phyloP scores from a whole-genome alignment of 108 stramenopile species.

The Cylindrotheca fusiformis region DNA sequence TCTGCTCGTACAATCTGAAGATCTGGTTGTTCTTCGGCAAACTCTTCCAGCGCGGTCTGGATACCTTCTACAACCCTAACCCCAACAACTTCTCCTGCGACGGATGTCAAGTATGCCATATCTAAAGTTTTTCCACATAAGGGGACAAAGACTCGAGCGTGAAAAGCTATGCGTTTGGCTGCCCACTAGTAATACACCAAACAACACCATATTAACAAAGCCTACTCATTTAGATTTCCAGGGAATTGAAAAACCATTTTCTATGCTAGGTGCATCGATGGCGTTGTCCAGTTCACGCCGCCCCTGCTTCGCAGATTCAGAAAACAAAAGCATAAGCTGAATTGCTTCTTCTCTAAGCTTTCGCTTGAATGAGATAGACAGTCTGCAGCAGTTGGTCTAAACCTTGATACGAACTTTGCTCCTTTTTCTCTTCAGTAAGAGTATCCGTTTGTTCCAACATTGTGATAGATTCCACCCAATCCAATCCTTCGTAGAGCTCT shows the following conservation, averaged over 20 bases:
- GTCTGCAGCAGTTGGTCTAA: constrained; percentile 23
- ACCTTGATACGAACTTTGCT: constrained; percentile 39
- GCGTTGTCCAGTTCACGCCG: no score
- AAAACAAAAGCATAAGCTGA: no score
- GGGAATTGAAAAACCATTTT: no score
- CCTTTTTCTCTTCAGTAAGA: constrained; percentile 33
- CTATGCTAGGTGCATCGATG: no score
- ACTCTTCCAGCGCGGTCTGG: constrained; percentile 64
- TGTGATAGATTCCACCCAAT: constrained; percentile 57
- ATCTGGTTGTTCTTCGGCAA: constrained; percentile 61
- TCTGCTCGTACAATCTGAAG: constrained; percentile 27
- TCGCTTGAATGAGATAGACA: constrained; percentile 24
- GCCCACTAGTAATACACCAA: no score
- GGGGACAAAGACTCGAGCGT: constrained; percentile 66
- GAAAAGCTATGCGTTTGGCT: constrained; percentile 21
- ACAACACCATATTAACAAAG: no score
- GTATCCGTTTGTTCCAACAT: constrained; percentile 50
- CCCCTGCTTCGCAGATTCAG: no score
- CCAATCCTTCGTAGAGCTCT: constrained; percentile 38
- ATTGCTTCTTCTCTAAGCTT: no score
- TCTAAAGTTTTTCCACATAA: constrained; percentile 87
- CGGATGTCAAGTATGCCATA: constrained; percentile 60
- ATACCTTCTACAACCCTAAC: constrained; percentile 80
- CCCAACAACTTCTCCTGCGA: constrained; percentile 59
- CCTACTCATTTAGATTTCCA: no score